Conservation (phyloP, 2,329 filamentous ascomycete species). For the Emmonsiellopsis sp. region DNA sequence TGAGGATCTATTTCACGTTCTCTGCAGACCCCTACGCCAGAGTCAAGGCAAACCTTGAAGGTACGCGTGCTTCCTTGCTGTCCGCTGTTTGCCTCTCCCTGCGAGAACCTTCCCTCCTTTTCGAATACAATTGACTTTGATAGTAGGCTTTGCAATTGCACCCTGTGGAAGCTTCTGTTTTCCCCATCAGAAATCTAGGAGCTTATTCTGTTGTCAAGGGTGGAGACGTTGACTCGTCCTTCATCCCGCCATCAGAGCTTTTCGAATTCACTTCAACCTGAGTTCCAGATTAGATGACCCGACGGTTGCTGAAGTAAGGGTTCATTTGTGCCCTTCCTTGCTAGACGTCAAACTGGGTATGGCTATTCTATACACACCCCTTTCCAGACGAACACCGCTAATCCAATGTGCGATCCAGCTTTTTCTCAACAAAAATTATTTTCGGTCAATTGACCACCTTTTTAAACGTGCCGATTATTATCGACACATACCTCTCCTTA, state of each 20-base stretch:
- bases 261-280: conserved; percentile 28
- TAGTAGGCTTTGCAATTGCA: conserved; percentile 21
- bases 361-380: conserved; percentile 17
- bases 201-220: conserved; percentile 25
- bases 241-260: conserved; percentile 29
- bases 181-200: conserved; percentile 23
- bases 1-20: background rate
- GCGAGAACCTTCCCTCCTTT: background rate
- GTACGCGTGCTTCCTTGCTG: background rate
- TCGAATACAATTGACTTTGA: background rate
- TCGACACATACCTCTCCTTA: conserved; percentile 37
- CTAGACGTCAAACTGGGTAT: conserved; percentile 33
- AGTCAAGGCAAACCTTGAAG: conserved; percentile 1
- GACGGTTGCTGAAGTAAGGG: conserved; percentile 35
- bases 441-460: conserved; percentile 20
- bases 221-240: conserved; percentile 42
- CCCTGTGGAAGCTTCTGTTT: conserved; percentile 27
- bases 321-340: conserved; percentile 15
- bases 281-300: conserved; percentile 36
- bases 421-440: conserved; percentile 21
- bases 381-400: conserved; percentile 17
- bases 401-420: conserved; percentile 20
- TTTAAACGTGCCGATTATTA: conserved; percentile 29
- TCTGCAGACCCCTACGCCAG: background rate
- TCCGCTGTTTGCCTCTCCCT: background rate